Evolutionary conservation across 2,329 filamentous ascomycete species (phyloP).

Genomic region (Nothophaeocryptopus gaeumannii): DNA sequence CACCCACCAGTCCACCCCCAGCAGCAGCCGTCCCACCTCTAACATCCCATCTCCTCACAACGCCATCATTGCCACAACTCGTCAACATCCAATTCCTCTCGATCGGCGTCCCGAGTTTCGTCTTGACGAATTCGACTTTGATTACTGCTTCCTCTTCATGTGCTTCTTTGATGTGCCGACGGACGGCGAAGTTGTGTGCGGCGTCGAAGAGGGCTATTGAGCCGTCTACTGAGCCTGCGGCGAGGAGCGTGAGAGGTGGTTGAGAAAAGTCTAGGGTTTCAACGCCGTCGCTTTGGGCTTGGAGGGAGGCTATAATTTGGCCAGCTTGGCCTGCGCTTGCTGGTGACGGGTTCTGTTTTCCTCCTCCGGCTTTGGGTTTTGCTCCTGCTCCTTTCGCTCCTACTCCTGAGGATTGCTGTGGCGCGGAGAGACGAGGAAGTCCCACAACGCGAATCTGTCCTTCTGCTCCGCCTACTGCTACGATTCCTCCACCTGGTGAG

Average conservation of each 20-base stretch:
- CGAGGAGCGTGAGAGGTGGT: slow-evolving; percentile 60
- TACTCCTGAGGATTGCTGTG: slow-evolving; percentile 31
- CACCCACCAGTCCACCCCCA: slow-evolving; percentile 69
- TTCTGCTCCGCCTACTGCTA: slow-evolving; percentile 82
- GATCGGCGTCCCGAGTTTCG: slow-evolving; percentile 31
- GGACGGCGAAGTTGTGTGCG: slow-evolving; percentile 79
- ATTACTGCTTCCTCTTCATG: slow-evolving; percentile 90
- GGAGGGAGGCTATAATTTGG: slow-evolving; percentile 76
- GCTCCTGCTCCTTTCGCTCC: slow-evolving; percentile 46
- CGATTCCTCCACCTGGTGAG: slow-evolving; percentile 73
- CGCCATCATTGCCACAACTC: slow-evolving; percentile 87
- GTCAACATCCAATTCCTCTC: slow-evolving; percentile 66
- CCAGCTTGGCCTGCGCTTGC: slow-evolving; percentile 56
- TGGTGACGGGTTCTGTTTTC: slow-evolving; percentile 42
- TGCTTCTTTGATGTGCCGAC: slow-evolving; percentile 74
- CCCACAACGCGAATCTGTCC: slow-evolving; percentile 83
- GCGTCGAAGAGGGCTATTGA: slow-evolving; percentile 83
- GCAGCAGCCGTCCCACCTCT: slow-evolving; percentile 65
- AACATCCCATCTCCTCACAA: slow-evolving; percentile 83
- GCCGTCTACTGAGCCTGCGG: slow-evolving; percentile 63
- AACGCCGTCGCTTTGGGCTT: slow-evolving; percentile 74
- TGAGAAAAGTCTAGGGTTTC: slow-evolving; percentile 69
- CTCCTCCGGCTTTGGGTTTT: slow-evolving; percentile 48
- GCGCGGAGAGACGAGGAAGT: slow-evolving; percentile 61
- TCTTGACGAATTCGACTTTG: slow-evolving; percentile 80